Evolutionary conservation across 805 yeast genomes (phyloP).

Genomic region (Candida pini): DNA sequence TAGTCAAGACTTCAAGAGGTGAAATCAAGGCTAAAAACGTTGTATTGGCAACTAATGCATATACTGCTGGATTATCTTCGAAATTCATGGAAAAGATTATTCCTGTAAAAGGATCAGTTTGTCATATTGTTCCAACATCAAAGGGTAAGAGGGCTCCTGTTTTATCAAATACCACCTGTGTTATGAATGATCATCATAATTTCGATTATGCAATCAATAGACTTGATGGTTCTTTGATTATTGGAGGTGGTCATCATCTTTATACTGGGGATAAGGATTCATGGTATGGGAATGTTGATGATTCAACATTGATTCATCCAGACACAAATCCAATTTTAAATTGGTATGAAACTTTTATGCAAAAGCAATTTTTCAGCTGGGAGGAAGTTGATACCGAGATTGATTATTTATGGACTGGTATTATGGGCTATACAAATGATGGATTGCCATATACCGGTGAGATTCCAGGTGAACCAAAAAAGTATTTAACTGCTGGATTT

Average conservation of each 20-base stretch:
- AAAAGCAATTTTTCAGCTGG: constrained; percentile 29
- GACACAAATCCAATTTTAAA: not conserved
- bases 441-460: constrained; percentile 39
- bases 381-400: constrained; percentile 20
- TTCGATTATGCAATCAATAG: not conserved
- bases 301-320: not conserved
- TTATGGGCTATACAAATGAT: constrained; percentile 41
- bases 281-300: not conserved
- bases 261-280: not conserved
- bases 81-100: not conserved
- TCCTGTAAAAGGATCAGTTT: not conserved
- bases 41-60: not conserved
- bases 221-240: not conserved
- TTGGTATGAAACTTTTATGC: constrained; percentile 27
- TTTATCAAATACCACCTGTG: not conserved
- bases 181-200: not conserved
- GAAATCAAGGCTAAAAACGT: not conserved
- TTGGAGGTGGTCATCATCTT: not conserved
- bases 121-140: not conserved
- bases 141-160: not conserved
- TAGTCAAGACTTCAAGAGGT: not conserved
- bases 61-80: not conserved
- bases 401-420: constrained; percentile 38
- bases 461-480: constrained; percentile 23
- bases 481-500: constrained; percentile 40